Conservation (phyloP, 2,329 filamentous ascomycete species). For the Decorospora gaudefroyi region DNA sequence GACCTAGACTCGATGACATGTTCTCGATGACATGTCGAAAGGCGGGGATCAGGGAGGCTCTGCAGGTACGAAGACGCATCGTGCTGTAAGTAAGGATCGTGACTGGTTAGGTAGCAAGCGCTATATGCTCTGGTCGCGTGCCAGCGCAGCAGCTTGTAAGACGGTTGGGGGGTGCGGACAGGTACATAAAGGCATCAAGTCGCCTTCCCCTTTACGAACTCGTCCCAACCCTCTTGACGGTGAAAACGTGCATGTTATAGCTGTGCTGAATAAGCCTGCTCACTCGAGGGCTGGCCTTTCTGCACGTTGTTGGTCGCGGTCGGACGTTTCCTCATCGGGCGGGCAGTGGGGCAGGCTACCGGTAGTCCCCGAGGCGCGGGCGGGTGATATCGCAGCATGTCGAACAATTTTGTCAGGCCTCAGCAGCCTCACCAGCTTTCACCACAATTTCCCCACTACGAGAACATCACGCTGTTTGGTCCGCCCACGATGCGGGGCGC, state of each 20-base stretch:
- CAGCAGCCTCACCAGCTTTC: constrained; percentile 23
- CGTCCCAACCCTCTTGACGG: background rate
- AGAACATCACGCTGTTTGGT: constrained; percentile 39
- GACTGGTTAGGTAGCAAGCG: constrained; percentile 29
- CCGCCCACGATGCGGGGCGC: constrained; percentile 64
- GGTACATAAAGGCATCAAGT: constrained; percentile 14
- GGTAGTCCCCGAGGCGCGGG: constrained; percentile 10
- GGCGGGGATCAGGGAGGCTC: constrained; percentile 43
- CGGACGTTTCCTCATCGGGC: constrained; percentile 5
- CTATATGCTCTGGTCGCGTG: constrained; percentile 40
- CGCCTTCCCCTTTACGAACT: background rate
- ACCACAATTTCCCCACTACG: constrained; percentile 32
- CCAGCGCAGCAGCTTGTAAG: constrained; percentile 33
- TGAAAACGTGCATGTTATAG: background rate
- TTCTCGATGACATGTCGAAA: constrained; percentile 45
- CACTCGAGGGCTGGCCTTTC: background rate
- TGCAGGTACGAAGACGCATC: constrained; percentile 46
- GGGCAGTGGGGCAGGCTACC: constrained; percentile 9
- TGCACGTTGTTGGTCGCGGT: constrained; percentile 7
- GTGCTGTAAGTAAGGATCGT: constrained; percentile 35
- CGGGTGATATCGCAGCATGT: constrained; percentile 22
- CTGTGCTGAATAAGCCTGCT: background rate
- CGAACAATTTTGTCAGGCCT: constrained; percentile 32
- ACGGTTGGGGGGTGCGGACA: constrained; percentile 14
- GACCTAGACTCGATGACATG: no score